These are phyloP conservation scores for Verbena officinalis DNA, from an alignment of 257 asterid genomes.

Conservation along the genomic window DNA sequence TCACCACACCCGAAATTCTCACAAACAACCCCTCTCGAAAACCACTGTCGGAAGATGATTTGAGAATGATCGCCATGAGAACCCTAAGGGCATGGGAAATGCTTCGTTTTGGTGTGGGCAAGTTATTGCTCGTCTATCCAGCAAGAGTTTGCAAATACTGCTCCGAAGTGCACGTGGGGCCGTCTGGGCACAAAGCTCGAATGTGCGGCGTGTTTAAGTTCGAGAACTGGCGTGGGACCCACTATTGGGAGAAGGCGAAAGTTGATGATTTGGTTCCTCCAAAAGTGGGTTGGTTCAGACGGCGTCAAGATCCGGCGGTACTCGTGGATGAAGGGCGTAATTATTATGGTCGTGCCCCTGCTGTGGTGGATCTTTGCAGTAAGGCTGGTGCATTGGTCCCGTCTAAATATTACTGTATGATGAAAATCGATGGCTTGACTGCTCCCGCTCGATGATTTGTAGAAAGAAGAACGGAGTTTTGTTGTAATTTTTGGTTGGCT, in stretches of 20 bases:
- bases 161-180: conserved; percentile 84
- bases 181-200: conserved; percentile 84
- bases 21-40: conserved; percentile 13
- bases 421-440: conserved; percentile 75
- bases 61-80: conserved; percentile 48
- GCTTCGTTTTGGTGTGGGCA: conserved; percentile 68
- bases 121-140: conserved; percentile 68
- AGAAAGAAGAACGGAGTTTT: no score
- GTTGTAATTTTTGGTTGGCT: no score
- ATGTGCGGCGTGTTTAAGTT: conserved; percentile 79
- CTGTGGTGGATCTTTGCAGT: conserved; percentile 81
- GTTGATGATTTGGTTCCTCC: conserved; percentile 82
- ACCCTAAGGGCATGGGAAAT: conserved; percentile 81
- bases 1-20: conserved; percentile 15
- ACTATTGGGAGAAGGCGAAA: conserved; percentile 76
- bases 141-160: conserved; percentile 79
- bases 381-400: conserved; percentile 83
- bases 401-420: conserved; percentile 64
- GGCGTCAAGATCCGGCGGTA: conserved; percentile 73
- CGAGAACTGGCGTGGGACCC: conserved; percentile 68
- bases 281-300: conserved; percentile 66
- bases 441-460: conserved; percentile 49
- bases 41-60: conserved; percentile 43
- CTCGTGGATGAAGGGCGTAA: conserved; percentile 69
- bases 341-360: conserved; percentile 88